Conservation (phyloP, 2,329 filamentous ascomycete species). For the Aphanocladium album region DNA sequence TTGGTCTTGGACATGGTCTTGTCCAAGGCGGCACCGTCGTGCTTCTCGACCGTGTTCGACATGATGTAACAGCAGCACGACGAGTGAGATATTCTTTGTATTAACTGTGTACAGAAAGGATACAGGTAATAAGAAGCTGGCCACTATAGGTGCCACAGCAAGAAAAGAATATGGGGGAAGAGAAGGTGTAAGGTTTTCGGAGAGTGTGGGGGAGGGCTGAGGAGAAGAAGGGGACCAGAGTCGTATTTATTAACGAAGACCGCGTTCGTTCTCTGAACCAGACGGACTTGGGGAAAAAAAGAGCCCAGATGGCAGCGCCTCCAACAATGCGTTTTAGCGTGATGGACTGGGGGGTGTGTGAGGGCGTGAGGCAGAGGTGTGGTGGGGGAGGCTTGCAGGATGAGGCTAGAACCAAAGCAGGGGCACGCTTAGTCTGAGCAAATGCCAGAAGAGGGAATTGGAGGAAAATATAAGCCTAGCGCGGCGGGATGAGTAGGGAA, state of each 20-base stretch:
- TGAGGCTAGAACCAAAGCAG: constrained; percentile 9
- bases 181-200: background rate
- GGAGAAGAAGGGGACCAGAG: background rate
- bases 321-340: constrained; percentile 8
- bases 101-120: background rate
- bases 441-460: background rate
- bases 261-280: background rate
- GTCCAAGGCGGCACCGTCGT: background rate
- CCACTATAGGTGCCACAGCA: background rate
- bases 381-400: background rate
- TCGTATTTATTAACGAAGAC: constrained; percentile 6
- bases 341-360: background rate
- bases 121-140: background rate
- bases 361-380: background rate
- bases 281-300: background rate
- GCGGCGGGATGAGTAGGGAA: background rate
- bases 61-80: background rate
- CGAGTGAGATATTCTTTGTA: background rate
- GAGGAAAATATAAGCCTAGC: background rate
- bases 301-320: background rate
- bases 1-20: constrained; percentile 5
- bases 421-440: background rate
- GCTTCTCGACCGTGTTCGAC: constrained; percentile 3
- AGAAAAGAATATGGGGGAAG: background rate
- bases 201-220: constrained; percentile 4